phyloP scores from a whole-genome alignment of 2,329 filamentous ascomycete genomes.

The Epichloe gansuensis region DNA sequence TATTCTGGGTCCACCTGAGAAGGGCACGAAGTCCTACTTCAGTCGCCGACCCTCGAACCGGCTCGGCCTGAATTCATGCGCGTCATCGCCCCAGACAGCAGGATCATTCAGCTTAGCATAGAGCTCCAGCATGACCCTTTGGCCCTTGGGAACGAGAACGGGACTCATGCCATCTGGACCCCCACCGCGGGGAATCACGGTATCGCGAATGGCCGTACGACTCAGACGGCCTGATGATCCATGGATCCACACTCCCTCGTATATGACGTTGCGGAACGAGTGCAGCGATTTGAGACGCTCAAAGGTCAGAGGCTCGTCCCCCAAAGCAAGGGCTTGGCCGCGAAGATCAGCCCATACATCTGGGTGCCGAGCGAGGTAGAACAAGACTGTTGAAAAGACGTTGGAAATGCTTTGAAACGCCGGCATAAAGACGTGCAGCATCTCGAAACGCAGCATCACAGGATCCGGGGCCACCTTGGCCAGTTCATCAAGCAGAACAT shows the following conservation, averaged over 20 bases:
- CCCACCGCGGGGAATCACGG: constrained; percentile 2
- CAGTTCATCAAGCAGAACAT: constrained; percentile 1
- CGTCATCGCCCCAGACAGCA: constrained; percentile 1
- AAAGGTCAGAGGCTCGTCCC: neutral
- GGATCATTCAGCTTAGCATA: constrained; percentile 1
- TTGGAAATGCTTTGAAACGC: constrained; percentile 1
- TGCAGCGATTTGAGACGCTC: constrained; percentile 2
- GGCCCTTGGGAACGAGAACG: neutral
- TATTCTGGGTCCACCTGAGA: constrained; percentile 2
- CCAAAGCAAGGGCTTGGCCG: neutral
- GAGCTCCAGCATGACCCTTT: neutral
- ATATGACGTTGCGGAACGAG: neutral
- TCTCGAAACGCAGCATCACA: neutral
- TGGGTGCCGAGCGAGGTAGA: constrained; percentile 1
- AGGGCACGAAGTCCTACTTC: constrained; percentile 3
- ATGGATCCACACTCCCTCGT: constrained; percentile 1
- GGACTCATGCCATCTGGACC: neutral
- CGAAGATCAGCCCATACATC: constrained; percentile 1
- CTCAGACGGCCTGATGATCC: constrained; percentile 2
- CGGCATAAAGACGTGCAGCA: constrained; percentile 1
- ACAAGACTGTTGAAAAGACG: neutral
- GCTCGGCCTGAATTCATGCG: neutral
- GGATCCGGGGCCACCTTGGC: neutral
- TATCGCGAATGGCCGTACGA: constrained; percentile 4
- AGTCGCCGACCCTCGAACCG: neutral